Evolutionary conservation across 495 filamentous ascomycete species (phyloP).

Genomic region (Filosporella fistucella): DNA sequence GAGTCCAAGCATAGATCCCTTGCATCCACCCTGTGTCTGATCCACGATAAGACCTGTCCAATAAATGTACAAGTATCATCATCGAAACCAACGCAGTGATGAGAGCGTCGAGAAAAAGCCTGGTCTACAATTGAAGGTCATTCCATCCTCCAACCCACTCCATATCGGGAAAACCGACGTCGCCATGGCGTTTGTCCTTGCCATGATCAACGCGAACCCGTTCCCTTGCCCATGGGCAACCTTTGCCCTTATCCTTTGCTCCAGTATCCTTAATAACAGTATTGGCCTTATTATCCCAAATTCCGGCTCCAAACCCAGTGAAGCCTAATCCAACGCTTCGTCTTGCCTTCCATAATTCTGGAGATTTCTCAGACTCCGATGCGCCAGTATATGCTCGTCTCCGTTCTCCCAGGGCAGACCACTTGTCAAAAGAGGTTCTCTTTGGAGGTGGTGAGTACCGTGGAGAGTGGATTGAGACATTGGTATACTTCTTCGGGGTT

Average conservation of each 20-base stretch:
- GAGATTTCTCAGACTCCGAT: constrained; percentile 34
- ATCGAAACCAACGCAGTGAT: neutral
- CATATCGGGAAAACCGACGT: constrained; percentile 59
- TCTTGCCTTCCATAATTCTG: constrained; percentile 37
- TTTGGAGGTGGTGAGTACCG: constrained; percentile 47
- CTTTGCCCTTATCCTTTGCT: constrained; percentile 11
- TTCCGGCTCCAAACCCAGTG: constrained; percentile 41
- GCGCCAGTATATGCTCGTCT: constrained; percentile 60
- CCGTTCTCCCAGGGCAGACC: constrained; percentile 78
- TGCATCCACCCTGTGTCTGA: constrained; percentile 3
- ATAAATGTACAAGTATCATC: neutral
- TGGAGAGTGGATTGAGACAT: constrained; percentile 26
- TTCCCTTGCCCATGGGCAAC: constrained; percentile 20
- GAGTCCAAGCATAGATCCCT: constrained; percentile 19
- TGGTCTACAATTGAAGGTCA: constrained; percentile 51
- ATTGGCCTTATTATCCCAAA: constrained; percentile 38
- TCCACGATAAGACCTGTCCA: constrained; percentile 3
- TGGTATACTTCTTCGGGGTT: constrained; percentile 31
- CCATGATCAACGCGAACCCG: constrained; percentile 18
- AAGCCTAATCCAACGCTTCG: constrained; percentile 43
- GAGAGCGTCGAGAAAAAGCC: constrained; percentile 18
- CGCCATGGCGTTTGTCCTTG: constrained; percentile 53
- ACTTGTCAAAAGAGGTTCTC: constrained; percentile 68
- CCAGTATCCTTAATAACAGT: constrained; percentile 22
- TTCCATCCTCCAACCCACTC: constrained; percentile 89